Percentiles rank a stretch among this genome's conserved stretches.
These are phyloP conservation scores for Eimeria acervulina DNA, from an alignment of 169 alveolate genomes.

Conservation along the genomic window DNA sequence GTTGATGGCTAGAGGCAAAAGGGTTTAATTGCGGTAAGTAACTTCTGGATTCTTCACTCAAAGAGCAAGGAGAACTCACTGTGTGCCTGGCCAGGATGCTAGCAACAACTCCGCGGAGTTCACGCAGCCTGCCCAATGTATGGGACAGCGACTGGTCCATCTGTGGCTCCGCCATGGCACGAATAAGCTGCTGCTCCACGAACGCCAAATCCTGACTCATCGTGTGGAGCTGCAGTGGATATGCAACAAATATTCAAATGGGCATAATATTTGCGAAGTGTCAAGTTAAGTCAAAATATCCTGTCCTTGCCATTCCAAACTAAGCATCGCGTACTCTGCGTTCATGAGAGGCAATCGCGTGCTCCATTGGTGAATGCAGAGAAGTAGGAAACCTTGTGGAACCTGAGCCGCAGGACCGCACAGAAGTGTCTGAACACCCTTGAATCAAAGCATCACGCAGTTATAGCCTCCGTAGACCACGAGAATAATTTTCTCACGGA, in stretches of 20 bases:
- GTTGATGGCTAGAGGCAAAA: not conserved
- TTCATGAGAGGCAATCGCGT: slow-evolving; percentile 51
- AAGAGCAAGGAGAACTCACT: slow-evolving; percentile 2
- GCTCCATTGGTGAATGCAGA: slow-evolving; percentile 10
- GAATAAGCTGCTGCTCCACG: slow-evolving; percentile 55
- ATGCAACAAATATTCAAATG: not conserved
- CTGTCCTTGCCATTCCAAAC: too few species aligned
- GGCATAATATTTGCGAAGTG: not conserved
- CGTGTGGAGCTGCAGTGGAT: slow-evolving; percentile 17
- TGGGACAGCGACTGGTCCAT: slow-evolving; percentile 51
- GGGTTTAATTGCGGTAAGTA: not conserved
- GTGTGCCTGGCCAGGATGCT: slow-evolving; percentile 51
- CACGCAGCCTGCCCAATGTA: slow-evolving; percentile 18
- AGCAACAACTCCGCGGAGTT: slow-evolving; percentile 44
- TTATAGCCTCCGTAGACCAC: not conserved
- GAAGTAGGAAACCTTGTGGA: slow-evolving; percentile 3
- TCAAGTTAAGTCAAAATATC: not conserved
- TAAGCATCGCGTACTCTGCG: slow-evolving; percentile 17
- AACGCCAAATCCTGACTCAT: slow-evolving; percentile 77
- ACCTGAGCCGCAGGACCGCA: slow-evolving; percentile 13
- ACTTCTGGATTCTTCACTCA: not conserved
- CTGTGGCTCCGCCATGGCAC: slow-evolving; percentile 63
- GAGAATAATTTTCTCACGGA: too few species aligned
- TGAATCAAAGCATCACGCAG: not conserved
- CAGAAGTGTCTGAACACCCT: not conserved